Conservation (phyloP, 768 basidiomycete species). For the Kwoniella newhampshirensis region DNA sequence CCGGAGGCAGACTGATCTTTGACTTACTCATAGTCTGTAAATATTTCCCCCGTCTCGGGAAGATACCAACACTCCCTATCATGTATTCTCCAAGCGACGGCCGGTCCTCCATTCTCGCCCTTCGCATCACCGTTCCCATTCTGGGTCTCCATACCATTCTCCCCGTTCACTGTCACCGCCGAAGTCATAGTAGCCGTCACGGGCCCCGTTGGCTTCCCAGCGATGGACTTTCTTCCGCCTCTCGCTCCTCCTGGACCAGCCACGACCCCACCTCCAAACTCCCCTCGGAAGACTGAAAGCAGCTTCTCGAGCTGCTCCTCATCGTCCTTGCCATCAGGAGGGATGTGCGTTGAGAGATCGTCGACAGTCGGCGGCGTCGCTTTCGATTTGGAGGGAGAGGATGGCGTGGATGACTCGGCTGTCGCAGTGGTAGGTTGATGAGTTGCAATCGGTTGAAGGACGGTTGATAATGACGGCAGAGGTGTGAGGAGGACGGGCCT, state of each 20-base stretch:
- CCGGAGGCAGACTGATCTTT: slow-evolving; percentile 46
- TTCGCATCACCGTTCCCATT: slow-evolving; percentile 4
- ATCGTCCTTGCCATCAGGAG: slow-evolving; percentile 53
- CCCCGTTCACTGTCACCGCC: neutral
- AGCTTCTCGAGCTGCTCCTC: slow-evolving; percentile 47
- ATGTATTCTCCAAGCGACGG: slow-evolving; percentile 22
- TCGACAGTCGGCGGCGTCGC: slow-evolving; percentile 1
- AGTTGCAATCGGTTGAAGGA: slow-evolving; percentile 35
- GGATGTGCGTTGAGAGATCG: slow-evolving; percentile 2
- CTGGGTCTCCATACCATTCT: neutral
- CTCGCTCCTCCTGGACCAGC: neutral
- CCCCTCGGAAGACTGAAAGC: slow-evolving; percentile 41
- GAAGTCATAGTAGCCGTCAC: too few relatives aligned
- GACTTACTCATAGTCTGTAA: slow-evolving; percentile 89
- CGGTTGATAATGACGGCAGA: slow-evolving; percentile 37
- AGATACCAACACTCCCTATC: slow-evolving; percentile 74
- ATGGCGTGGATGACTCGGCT: slow-evolving; percentile 6
- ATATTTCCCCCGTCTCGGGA: slow-evolving; percentile 93
- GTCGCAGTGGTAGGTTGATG: slow-evolving; percentile 7
- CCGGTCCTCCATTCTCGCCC: neutral
- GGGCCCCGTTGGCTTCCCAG: too few relatives aligned
- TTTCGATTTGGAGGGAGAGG: neutral
- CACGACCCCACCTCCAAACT: slow-evolving; percentile 22
- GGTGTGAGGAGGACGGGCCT: slow-evolving; percentile 43
- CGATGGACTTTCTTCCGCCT: neutral